Evolutionary conservation across 305 asterid species (phyloP).

Genomic region (Fraxinus floribunda): DNA sequence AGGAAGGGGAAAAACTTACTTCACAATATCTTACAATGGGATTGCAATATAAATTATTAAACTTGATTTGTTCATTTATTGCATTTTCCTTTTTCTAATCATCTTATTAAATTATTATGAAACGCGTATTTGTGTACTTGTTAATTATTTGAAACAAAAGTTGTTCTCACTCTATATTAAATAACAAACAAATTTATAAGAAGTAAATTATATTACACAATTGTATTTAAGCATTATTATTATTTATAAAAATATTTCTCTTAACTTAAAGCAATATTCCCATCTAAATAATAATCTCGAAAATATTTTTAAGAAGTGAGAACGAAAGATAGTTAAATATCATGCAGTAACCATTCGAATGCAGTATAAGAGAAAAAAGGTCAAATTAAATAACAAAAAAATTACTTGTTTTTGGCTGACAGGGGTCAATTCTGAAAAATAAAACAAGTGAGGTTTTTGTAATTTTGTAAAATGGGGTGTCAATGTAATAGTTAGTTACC

Average conservation of each 20-base stretch:
- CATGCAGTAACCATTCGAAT: background rate
- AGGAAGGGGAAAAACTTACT: background rate
- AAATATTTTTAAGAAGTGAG: background rate
- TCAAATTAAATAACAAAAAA: background rate
- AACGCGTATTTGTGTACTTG: background rate
- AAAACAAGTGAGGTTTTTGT: background rate
- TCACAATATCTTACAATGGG: background rate
- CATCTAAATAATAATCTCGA: background rate
- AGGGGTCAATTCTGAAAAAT: background rate
- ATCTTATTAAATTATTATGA: background rate
- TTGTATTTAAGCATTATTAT: background rate
- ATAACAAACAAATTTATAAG: background rate
- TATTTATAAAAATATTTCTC: background rate
- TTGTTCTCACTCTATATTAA: background rate
- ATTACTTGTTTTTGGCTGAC: background rate
- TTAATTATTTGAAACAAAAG: background rate
- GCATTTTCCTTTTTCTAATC: background rate
- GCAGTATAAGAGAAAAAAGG: background rate
- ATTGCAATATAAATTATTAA: background rate
- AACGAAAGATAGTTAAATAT: background rate
- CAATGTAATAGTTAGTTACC: background rate
- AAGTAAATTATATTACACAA: background rate
- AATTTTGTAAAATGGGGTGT: background rate
- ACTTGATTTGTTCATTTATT: background rate
- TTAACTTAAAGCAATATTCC: background rate